phyloP scores from a whole-genome alignment of 768 basidiomycete genomes.

The Mycena sanguinolenta region DNA sequence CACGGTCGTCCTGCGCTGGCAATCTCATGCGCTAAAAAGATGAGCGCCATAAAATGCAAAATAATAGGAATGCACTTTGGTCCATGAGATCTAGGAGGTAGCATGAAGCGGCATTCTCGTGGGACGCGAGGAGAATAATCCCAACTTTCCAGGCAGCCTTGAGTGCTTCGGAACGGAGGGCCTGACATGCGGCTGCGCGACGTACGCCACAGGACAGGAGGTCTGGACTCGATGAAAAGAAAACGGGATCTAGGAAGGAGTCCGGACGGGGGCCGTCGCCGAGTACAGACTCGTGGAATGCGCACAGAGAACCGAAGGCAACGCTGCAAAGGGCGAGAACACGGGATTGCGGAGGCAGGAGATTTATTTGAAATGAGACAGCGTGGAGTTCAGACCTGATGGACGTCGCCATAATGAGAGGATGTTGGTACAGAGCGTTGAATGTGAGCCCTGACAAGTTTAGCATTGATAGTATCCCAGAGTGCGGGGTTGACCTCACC shows the following conservation, averaged over 20 bases:
- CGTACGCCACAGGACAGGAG: slow-evolving; percentile 15
- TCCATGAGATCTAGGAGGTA: slow-evolving; percentile 27
- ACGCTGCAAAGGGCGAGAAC: slow-evolving; percentile 32
- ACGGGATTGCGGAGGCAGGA: slow-evolving; percentile 19
- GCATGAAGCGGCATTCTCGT: slow-evolving; percentile 28
- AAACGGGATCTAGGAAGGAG: slow-evolving; percentile 8
- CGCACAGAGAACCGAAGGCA: slow-evolving; percentile 10
- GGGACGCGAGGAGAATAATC: slow-evolving; percentile 22
- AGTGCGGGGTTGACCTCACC: not conserved
- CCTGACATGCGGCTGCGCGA: not conserved
- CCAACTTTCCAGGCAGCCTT: slow-evolving; percentile 22
- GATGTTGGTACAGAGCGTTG: slow-evolving; percentile 3
- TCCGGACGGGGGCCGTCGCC: slow-evolving; percentile 20
- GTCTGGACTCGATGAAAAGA: slow-evolving; percentile 9
- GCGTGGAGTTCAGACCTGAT: not conserved
- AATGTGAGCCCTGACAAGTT: not conserved
- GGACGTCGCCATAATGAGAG: slow-evolving; percentile 2
- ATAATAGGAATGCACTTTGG: slow-evolving; percentile 7
- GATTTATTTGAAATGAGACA: slow-evolving; percentile 8
- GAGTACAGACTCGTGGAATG: slow-evolving; percentile 22
- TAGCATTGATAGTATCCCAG: not conserved
- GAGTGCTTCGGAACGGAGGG: slow-evolving; percentile 17
- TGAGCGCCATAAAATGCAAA: not conserved
- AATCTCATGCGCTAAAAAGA: slow-evolving; percentile 1
- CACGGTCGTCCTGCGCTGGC: slow-evolving; percentile 19